Evolutionary conservation across 768 basidiomycete species (phyloP).

Genomic region (Termitomyces sp.): DNA sequence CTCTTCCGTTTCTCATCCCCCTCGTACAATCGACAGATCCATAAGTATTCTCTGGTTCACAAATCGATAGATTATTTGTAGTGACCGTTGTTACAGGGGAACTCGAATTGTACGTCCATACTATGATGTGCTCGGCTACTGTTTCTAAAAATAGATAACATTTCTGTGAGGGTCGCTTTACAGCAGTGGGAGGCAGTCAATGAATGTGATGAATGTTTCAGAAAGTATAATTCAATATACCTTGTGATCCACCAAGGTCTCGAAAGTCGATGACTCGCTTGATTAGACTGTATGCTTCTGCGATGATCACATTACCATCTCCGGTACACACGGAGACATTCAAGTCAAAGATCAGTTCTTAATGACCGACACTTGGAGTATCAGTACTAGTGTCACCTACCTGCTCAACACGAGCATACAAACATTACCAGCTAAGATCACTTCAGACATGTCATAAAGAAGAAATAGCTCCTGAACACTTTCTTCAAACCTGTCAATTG

Average conservation of each 20-base stretch:
- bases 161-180: neutral
- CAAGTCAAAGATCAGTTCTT: neutral
- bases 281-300: neutral
- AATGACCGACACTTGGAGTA: neutral
- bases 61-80: neutral
- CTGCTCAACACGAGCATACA: neutral
- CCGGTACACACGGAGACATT: conserved; percentile 36
- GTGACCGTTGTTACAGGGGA: too few species aligned
- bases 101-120: neutral
- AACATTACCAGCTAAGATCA: neutral
- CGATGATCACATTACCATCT: conserved; percentile 28
- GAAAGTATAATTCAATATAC: neutral
- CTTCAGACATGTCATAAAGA: neutral
- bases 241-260: conserved; percentile 15
- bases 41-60: too few species aligned
- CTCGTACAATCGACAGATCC: neutral
- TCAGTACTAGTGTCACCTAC: neutral
- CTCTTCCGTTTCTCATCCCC: neutral
- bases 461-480: neutral
- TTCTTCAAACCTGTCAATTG: too few species aligned
- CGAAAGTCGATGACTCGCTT: conserved; percentile 20
- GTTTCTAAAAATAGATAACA: neutral
- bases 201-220: conserved; percentile 17
- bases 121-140: neutral
- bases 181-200: conserved; percentile 40